These are phyloP conservation scores for Tricholoma sp. DNA, from an alignment of 768 basidiomycete genomes.

Conservation along the genomic window DNA sequence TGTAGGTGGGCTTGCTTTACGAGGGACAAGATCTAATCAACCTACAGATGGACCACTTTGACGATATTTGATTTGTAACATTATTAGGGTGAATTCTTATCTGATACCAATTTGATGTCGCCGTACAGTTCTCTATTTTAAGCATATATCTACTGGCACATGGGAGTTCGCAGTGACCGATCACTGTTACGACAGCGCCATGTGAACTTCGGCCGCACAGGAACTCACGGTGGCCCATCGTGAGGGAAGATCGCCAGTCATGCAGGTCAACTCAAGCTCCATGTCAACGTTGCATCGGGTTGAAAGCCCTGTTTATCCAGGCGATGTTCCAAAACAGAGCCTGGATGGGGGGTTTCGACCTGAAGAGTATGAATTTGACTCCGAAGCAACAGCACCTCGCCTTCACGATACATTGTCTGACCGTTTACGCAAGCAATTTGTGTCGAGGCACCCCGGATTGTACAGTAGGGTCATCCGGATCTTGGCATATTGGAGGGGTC, in stretches of 20 bases:
- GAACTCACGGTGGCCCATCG: background rate
- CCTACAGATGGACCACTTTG: background rate
- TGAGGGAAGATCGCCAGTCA: slow-evolving; percentile 3
- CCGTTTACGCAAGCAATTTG: slow-evolving; percentile 14
- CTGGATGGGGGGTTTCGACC: slow-evolving; percentile 5
- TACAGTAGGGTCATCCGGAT: slow-evolving; percentile 14
- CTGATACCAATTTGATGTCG: too few relatives aligned
- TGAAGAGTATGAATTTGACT: slow-evolving; percentile 7
- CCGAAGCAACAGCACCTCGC: slow-evolving; percentile 13
- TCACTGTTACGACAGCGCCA: too few relatives aligned
- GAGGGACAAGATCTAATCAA: background rate
- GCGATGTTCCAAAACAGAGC: slow-evolving; percentile 1
- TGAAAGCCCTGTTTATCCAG: background rate
- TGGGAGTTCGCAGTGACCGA: too few relatives aligned
- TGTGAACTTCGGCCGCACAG: background rate
- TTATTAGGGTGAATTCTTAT: too few relatives aligned
- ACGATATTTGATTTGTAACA: background rate
- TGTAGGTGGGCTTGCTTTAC: slow-evolving; percentile 32
- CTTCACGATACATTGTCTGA: slow-evolving; percentile 14
- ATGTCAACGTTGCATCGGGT: slow-evolving; percentile 10
- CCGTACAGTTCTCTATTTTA: too few relatives aligned
- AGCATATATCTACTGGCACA: too few relatives aligned
- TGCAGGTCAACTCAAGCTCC: slow-evolving; percentile 9
- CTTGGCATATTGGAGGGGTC: slow-evolving; percentile 48
- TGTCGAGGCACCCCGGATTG: slow-evolving; percentile 15